Evolutionary conservation across 192 early-diverging fungal genomes (phyloP), one percentile per base, ranked within the genome.

Genomic region (Coemansia reversa): DNA sequence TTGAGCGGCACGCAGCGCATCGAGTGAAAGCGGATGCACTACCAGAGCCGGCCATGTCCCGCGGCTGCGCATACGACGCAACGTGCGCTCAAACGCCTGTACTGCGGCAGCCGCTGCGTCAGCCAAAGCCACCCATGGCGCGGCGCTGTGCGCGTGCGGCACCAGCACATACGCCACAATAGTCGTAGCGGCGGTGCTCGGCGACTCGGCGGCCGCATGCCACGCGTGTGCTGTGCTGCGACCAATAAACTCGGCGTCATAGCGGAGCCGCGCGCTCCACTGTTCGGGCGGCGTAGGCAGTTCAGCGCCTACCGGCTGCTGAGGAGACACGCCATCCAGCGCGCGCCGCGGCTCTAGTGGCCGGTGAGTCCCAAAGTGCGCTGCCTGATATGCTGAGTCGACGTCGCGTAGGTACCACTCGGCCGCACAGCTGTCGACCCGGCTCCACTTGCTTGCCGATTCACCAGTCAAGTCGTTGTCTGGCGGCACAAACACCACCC

Each of bases 371-470:
- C 77, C 77, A 16, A 80, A 52, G 56, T 80, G 77, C 52, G 62
- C 50, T 16, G 72, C 62, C 51, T 80, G 77, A 68, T 80, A 80
- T 0, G 72, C 65, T 19, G 77, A 74, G 47, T 72, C 77, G 19
- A 80, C 77, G 20, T 71, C 72, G 28, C 54, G 58, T 24, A 80
- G 61, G 29, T 71, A 74, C 63, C 75, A 63, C 30, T 71, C 69
- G 0, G 63, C 70, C 28, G 62, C 62, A 23, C 18, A n/a, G 20
- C 50, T 49, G 24, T 60, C 50, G 9, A 14, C n/a, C 22, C 62
- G 60, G 51, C 61, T 65, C 63, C 74, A 69, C 22, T 60, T 64
- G 25, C 54, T 29, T 1, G 35, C 16, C 19, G 28, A 7, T 28
- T 49, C 51, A 18, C 27, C 2, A 9, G 9, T 35, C 7, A 6